Base-by-base conservation (phyloP, 2,329 filamentous ascomycete genomes). In the Xylaria sp. region DNA sequence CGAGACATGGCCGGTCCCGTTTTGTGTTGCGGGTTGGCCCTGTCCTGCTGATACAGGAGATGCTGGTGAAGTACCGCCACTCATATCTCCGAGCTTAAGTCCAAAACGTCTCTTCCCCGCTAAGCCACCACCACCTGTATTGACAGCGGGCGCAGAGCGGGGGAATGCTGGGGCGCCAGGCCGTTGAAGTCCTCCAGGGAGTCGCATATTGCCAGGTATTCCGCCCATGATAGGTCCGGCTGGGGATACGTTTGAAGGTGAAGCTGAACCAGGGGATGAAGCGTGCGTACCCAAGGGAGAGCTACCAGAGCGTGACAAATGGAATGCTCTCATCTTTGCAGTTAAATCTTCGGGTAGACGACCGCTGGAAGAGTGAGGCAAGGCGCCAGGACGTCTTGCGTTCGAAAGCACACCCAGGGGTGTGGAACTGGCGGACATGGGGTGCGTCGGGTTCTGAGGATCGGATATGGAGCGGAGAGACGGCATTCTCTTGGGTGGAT, bases 371-470 rank as follows among this genome's bases (percentile, higher is more conserved):
- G 83, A 80, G 51, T 78, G 78, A 0, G 83, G 77, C 12, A 81
- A 77, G 15, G 82, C 81, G 23, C 81, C 78, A 2, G 88, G 89
- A 58, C 87, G 84, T 67, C 89, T 84, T 4, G 87, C 89, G 73
- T 82, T 88, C 80, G 91, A 94, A 76, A 97, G 83, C 67, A 92
- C 88, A 50, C 94, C 94, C 3, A 94, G 84, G 50, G 93, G 90
- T 34, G 92, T 96, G n/a, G 94, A 97, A n/a, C 90, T 94, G 7
- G 91, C 83, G 65, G 89, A 93, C 89, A 97, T 94, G 66, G 71
- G 72, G 39, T 82, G 80, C 28, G 81, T 80, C 37, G 83, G 77
- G 64, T 82, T 84, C 72, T 84, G 82, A 23, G 89, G 82, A 59
- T 90, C 88, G 63, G 90, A 89, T 23, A 87, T 80, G 56, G 88